Percentiles rank a stretch among this genome's conserved stretches.
Evolutionary conservation across 2,329 filamentous ascomycete genomes (phyloP).

Genomic region (Penicillium janthinellum): DNA sequence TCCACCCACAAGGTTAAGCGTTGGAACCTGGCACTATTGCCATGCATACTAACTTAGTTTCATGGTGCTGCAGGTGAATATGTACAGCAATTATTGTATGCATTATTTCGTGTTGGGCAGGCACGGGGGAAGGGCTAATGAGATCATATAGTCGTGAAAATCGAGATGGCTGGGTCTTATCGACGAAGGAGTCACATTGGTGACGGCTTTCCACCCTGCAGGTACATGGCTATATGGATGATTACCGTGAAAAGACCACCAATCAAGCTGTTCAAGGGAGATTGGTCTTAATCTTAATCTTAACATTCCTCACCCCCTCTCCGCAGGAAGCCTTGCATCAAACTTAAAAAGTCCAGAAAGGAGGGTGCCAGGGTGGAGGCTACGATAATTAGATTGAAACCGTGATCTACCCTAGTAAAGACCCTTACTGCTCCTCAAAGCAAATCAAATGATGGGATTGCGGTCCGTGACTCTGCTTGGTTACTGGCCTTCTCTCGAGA

Average conservation of each 20-base stretch:
- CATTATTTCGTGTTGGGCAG: not conserved
- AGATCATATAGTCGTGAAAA: not conserved
- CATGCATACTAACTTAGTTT: not conserved
- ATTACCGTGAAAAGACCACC: not conserved
- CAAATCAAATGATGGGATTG: slow-evolving; percentile 2
- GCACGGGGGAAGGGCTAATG: not conserved
- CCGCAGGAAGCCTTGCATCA: slow-evolving; percentile 2
- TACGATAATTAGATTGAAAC: slow-evolving; percentile 5
- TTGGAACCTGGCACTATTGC: not conserved
- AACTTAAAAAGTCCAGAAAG: not conserved
- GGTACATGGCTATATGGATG: not conserved
- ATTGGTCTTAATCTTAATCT: not conserved
- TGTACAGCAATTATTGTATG: slow-evolving; percentile 3
- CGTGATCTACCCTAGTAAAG: slow-evolving; percentile 1
- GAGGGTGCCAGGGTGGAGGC: not conserved
- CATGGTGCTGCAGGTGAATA: not conserved
- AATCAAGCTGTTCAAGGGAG: not conserved
- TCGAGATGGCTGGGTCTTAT: not conserved
- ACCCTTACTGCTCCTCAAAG: slow-evolving; percentile 9
- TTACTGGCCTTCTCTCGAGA: not conserved
- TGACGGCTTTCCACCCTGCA: not conserved
- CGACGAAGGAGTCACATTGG: not conserved
- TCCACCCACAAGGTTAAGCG: not conserved
- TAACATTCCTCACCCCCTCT: not conserved
- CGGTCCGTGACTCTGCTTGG: not conserved